phyloP scores from a whole-genome alignment of 2,329 filamentous ascomycete species.

The Fusarium beomiforme region DNA sequence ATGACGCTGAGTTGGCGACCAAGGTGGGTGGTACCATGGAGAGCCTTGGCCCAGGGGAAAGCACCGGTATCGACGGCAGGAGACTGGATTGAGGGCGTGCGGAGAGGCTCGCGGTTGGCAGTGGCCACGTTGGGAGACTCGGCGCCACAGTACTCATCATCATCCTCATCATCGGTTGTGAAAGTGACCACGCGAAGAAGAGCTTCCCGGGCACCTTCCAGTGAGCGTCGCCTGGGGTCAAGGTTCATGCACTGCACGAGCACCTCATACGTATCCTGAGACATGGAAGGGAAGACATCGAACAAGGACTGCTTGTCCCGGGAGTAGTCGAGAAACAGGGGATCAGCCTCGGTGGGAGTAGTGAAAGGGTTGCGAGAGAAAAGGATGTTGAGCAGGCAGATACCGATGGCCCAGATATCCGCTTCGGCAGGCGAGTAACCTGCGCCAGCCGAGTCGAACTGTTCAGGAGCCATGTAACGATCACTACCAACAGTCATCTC shows the following conservation, averaged over 20 bases:
- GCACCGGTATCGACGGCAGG: constrained; percentile 82
- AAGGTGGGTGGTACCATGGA: constrained; percentile 80
- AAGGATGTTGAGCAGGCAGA: constrained; percentile 94
- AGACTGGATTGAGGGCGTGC: constrained; percentile 93
- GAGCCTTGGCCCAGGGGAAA: constrained; percentile 94
- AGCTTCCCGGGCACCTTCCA: constrained; percentile 80
- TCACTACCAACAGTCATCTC: constrained; percentile 97
- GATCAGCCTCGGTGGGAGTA: constrained; percentile 88
- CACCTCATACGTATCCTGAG: constrained; percentile 95
- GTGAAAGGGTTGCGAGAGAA: constrained; percentile 98
- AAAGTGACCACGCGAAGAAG: constrained; percentile 86
- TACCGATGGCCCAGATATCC: constrained; percentile 96
- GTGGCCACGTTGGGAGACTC: constrained; percentile 81
- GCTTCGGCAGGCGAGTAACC: constrained; percentile 95
- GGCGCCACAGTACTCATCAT: constrained; percentile 93
- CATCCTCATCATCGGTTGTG: constrained; percentile 88
- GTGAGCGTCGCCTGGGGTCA: constrained; percentile 88
- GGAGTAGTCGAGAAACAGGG: constrained; percentile 91
- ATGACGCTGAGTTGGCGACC: constrained; percentile 88
- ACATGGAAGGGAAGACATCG: constrained; percentile 98
- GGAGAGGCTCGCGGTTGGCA: constrained; percentile 92
- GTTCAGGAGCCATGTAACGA: constrained; percentile 98
- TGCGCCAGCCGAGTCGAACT: constrained; percentile 87
- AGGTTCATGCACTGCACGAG: constrained; percentile 90
- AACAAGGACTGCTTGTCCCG: constrained; percentile 95